Evolutionary conservation across 148 eudicot genomes (phyloP), one percentile per base, ranked within the genome.

Genomic region (Fallopia convolvulus): DNA sequence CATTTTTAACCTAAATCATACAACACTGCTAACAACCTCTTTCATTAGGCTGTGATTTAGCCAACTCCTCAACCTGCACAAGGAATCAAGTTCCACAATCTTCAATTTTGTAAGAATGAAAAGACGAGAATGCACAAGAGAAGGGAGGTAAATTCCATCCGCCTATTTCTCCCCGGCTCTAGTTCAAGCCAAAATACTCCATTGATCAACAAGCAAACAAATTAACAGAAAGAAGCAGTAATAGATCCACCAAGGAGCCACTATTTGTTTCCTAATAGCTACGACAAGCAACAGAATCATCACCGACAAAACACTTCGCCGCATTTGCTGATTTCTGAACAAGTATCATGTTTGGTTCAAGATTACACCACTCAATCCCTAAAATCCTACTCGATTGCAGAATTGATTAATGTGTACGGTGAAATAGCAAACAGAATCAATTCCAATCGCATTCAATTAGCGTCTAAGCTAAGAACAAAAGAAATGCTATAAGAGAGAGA

Each of bases 401-500:
- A 47, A 12, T 12, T 47, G 50, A 47, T 47, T 47, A 36, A 36
- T 47, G 50, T 2, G 14, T 47, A 11, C 10, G 2, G 50, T 47
- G 2, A 47, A 12, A 42, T 42, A 42, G 8, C 8, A 0, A 15
- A 17, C 56, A 5, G 17, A 50, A 13, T 50, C 56, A 50, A 14
- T 5, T 50, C 20, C 56, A 50, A 50, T 4, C 15, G 5, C 56
- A 50, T 14, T 17, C 26, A 55, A 55, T 55, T n/a, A 52, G 56
- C 56, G n/a, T 6, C 56, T 52, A 55, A 53, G 60, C 60, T 14
- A 39, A 3, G 12, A 42, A 53, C 0, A 74, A 33, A 39, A 15
- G 15, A 65, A 32, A 48, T 15, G 42, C 46, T 49, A 73, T 21
- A 55, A n/a, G 47, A 18, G 78, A 66, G 80, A 74, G 75, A 42